Conservation (phyloP, 371 early-diverging fungal species). For the Smittium culicis region DNA sequence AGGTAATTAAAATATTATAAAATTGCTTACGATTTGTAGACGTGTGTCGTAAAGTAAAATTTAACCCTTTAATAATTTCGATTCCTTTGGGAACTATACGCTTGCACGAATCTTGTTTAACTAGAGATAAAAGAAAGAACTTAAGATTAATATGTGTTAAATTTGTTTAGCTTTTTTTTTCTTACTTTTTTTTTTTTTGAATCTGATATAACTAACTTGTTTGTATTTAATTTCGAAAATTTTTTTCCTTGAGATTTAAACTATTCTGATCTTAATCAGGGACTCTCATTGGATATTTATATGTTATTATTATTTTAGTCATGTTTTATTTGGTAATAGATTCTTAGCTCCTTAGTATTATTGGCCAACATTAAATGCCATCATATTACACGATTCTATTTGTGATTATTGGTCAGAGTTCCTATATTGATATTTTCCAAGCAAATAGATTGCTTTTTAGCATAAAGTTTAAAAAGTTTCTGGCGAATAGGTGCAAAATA, state of each 20-base stretch:
- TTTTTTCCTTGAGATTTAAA: not conserved
- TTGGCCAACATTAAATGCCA: too few relatives aligned
- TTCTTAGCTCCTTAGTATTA: too few relatives aligned
- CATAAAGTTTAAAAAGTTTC: too few relatives aligned
- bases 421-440: too few relatives aligned
- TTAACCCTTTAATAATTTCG: conserved; percentile 7
- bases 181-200: not conserved
- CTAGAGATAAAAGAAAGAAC: not conserved
- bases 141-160: not conserved
- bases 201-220: not conserved
- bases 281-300: not conserved
- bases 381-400: too few relatives aligned
- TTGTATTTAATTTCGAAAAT: conserved; percentile 3
- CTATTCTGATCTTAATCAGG: not conserved
- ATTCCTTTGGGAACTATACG: conserved; percentile 10
- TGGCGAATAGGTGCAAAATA: too few relatives aligned
- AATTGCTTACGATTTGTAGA: not conserved
- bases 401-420: too few relatives aligned
- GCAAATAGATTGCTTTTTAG: too few relatives aligned
- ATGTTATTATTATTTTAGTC: too few relatives aligned
- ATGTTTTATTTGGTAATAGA: too few relatives aligned
- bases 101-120: conserved; percentile 2
- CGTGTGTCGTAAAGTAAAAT: conserved; percentile 12
- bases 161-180: conserved; percentile 3
- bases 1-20: too few relatives aligned